A percentile compares a stretch with the other conserved stretches of the same genome.
phyloP scores from a whole-genome alignment of 2,329 filamentous ascomycete genomes.

The Massarina eburnea region DNA sequence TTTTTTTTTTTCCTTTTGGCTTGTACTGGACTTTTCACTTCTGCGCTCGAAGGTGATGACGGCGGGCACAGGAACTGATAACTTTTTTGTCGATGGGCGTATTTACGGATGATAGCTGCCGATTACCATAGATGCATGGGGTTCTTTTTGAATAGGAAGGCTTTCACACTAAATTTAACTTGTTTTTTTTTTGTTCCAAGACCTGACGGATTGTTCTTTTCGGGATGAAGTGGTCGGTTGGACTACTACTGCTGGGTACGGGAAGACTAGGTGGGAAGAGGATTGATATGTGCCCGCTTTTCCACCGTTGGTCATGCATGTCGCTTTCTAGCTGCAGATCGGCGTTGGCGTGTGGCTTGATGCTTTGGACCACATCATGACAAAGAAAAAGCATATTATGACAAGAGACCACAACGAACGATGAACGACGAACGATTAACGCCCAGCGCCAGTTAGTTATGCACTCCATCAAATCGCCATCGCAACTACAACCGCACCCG shows the following conservation, averaged over 20 bases:
- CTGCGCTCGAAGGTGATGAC: not conserved
- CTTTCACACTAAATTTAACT: not conserved
- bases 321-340: slow-evolving; percentile 3
- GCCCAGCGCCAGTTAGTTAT: not conserved
- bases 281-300: not conserved
- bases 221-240: no score
- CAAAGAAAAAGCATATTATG: not conserved
- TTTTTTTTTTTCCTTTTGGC: slow-evolving; percentile 12
- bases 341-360: not conserved
- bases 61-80: not conserved
- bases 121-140: slow-evolving; percentile 9
- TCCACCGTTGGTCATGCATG: slow-evolving; percentile 2
- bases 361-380: not conserved
- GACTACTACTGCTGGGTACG: no score
- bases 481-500: not conserved
- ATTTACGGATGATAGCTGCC: not conserved
- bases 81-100: not conserved
- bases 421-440: not conserved
- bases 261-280: not conserved
- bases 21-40: not conserved
- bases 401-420: not conserved
- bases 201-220: no score
- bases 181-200: not conserved
- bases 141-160: slow-evolving; percentile 14
- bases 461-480: not conserved